Base-by-base conservation (phyloP, 768 basidiomycete genomes). In the Boletus tomentosulus region DNA sequence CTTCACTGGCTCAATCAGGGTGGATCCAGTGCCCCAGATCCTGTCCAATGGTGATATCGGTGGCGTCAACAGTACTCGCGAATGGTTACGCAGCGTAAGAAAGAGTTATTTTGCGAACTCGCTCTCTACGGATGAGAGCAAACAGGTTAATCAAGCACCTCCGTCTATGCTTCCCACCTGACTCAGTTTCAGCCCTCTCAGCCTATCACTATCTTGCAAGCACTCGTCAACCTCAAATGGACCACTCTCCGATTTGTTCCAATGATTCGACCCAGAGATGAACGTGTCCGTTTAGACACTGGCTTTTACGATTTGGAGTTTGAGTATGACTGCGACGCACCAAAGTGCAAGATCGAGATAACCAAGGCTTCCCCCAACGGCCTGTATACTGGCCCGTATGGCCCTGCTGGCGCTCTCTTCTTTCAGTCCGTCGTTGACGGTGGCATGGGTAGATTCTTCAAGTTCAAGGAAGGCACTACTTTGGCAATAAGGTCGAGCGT, bases 161-260 rank as follows among this genome's bases (percentile, higher is more conserved):
- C 28, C 28, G 28, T 30, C 28, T 30, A 30, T 30, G 6, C 33
- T 34, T 44, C 19, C 39, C 5, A 3, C 47, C 51, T 60, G 11
- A 58, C 50, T 7, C 49, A 37, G 4, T 50, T 51, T 48, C 46
- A 92, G 90, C 68, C 83, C 28, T 79, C 84, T 9, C 87, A 92
- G 62, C 84, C 92, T 0, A 30, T 8, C 28, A 96, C 93, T 0
- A 97, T 94, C 0, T 95, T 92, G 0, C 94, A 97, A 73, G 94
- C 94, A 0, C 79, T 95, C 33, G 93, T 97, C 58, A 98, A 97
- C 66, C 83, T 97, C 61, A 96, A 95, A 67, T 82, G 94, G 4
- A 93, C 94, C 1, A 85, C 91, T 1, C 78, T 98, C 35, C 81
- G 86, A 10, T 80, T 95, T 3, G 84, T 84, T 8, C 91, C 86